Conservation (phyloP, 768 basidiomycete genomes). For the Termitomyces sp. region DNA sequence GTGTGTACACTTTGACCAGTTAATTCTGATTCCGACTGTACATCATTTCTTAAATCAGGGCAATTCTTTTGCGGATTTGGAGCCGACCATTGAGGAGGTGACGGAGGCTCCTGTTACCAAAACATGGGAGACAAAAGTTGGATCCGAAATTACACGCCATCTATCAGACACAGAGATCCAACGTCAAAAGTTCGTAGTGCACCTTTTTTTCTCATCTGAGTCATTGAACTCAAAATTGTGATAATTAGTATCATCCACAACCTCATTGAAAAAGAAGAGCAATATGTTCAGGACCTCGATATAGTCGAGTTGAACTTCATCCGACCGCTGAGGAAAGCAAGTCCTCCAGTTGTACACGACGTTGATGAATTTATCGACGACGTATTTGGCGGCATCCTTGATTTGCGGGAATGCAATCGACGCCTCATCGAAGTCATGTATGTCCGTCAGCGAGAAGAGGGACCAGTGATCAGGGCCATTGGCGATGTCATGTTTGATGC, state of each 20-base stretch:
- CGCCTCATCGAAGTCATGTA: conserved; percentile 82
- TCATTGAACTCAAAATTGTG: not conserved
- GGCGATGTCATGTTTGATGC: conserved; percentile 88
- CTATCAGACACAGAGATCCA: conserved; percentile 75
- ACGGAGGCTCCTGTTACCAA: conserved; percentile 21
- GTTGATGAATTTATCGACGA: conserved; percentile 86
- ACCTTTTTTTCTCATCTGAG: not conserved
- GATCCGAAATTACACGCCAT: conserved; percentile 30
- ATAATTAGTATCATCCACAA: conserved; percentile 70
- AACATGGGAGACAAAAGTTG: conserved; percentile 46
- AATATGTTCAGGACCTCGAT: conserved; percentile 85
- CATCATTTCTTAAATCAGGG: conserved; percentile 18
- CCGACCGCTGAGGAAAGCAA: conserved; percentile 41
- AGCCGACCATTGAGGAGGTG: conserved; percentile 24
- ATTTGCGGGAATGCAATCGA: conserved; percentile 79
- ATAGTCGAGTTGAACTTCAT: conserved; percentile 67
- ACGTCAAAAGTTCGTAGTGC: conserved; percentile 59
- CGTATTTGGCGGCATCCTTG: conserved; percentile 85
- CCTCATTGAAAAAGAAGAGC: conserved; percentile 83
- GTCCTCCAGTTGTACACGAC: conserved; percentile 41
- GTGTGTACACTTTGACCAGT: conserved; percentile 25
- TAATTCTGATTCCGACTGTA: not conserved
- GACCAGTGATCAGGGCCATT: conserved; percentile 75
- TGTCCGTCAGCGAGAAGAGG: conserved; percentile 82
- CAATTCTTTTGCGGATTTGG: conserved; percentile 23